phyloP scores from a whole-genome alignment of 2,329 filamentous ascomycete genomes.

The Fulvia fulva region DNA sequence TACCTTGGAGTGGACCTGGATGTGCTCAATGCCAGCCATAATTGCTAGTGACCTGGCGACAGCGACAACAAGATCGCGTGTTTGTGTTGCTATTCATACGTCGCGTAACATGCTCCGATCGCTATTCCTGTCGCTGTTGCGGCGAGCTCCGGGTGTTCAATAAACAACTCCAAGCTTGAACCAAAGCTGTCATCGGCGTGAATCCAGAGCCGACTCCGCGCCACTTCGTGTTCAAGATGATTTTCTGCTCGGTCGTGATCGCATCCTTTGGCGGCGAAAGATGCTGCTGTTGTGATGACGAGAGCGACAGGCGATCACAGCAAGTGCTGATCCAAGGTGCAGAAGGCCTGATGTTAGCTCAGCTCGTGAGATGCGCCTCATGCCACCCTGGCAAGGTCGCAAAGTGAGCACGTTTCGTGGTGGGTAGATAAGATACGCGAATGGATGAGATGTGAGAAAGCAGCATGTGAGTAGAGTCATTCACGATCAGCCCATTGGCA shows the following conservation, averaged over 20 bases:
- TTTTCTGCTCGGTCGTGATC: not conserved
- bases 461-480: not conserved
- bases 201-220: not conserved
- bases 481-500: not conserved
- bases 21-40: slow-evolving; percentile 94
- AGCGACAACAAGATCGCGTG: not conserved
- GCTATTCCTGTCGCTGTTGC: slow-evolving; percentile 2
- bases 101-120: not conserved
- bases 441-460: too few relatives aligned
- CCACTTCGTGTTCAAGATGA: not conserved
- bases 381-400: too few relatives aligned
- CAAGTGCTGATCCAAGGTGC: not conserved
- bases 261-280: not conserved
- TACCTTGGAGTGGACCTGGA: slow-evolving; percentile 97
- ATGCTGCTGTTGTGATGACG: not conserved
- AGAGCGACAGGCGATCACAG: not conserved
- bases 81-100: slow-evolving; percentile 10
- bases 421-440: too few relatives aligned
- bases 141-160: slow-evolving; percentile 8
- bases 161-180: not conserved
- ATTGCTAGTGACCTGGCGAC: not conserved
- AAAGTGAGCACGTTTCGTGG: too few relatives aligned
- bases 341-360: not conserved
- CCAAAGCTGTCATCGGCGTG: not conserved
- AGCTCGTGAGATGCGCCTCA: not conserved